Evolutionary conservation across 139 green algal species (phyloP), one percentile per base, ranked within the genome.

Genomic region (Klebsormidium nitens): DNA sequence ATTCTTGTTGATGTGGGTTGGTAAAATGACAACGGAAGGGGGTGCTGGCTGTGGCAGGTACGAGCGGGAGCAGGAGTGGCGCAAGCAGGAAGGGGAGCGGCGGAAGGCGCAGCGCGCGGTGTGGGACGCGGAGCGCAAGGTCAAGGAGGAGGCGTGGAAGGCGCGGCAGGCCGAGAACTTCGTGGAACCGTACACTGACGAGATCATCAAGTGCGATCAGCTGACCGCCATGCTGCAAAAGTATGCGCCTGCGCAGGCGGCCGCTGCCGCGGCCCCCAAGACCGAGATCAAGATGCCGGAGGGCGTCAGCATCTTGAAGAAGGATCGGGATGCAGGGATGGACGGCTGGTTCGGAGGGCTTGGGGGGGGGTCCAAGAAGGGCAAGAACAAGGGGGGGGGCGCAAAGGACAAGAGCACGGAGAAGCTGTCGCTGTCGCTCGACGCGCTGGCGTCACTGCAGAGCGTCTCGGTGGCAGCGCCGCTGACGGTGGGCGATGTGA

Each of bases 161-260:
- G 55, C 28, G 64, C 14, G 56, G 26, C 42, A 74, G 19, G 64
- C 42, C 29, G 81, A 84, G 50, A 58, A 77, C 40, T 77, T 58
- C 11, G 78, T 81, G 26, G 78, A 84, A 52, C 81, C 81, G 19
- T 86, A 79, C 36, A 72, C 79, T 35, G 75, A 80, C n/a, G 81
- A 86, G 81, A 78, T 84, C 19, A 63, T 63, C 39, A 38, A 56
- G 19, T 80, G 69, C 38, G 78, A 84, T 17, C 66, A 77, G 73
- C 60, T 84, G 36, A 58, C 72, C 19, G 34, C 38, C 4, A 81
- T 79, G 46, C n/a, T 84, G 8, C 23, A 38, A 5, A 81, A 77
- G 59, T 58, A 66, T 2, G 37, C 17, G 32, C 6, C 59, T 8
- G 37, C 23, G 39, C 17, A 61, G 36, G 50, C 28, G 58, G 59